Evolutionary conservation across 2,329 filamentous ascomycete species (phyloP).

Genomic region (Chalaropsis thielavioides): DNA sequence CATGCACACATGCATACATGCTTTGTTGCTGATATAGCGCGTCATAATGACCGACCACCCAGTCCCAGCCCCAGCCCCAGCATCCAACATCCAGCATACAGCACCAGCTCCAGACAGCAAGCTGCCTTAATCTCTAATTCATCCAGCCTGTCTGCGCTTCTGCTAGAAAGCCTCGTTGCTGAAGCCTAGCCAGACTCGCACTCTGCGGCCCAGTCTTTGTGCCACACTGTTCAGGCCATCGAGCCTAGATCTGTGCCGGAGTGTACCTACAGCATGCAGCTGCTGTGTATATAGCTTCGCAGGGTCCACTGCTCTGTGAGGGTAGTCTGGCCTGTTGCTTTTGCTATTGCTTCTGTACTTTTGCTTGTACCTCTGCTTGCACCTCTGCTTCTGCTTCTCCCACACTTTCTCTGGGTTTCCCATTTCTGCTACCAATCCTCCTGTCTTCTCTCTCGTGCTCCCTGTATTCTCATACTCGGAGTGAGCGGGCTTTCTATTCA

Average conservation of each 20-base stretch:
- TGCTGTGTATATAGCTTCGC: not conserved
- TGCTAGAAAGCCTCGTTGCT: not conserved
- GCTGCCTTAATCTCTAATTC: not conserved
- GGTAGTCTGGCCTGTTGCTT: not conserved
- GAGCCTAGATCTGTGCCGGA: not conserved
- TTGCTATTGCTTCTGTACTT: not conserved
- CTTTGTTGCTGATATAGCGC: not conserved
- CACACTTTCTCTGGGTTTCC: not conserved
- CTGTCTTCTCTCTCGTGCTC: not conserved
- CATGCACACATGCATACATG: not conserved
- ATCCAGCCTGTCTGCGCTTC: not conserved
- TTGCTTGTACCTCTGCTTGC: not conserved
- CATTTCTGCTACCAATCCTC: not conserved
- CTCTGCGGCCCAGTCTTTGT: not conserved
- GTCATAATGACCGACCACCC: not conserved
- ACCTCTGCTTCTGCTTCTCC: not conserved
- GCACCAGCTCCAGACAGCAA: too few relatives aligned
- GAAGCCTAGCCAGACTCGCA: not conserved
- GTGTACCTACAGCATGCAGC: not conserved
- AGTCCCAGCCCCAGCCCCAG: too few relatives aligned
- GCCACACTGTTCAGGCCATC: not conserved
- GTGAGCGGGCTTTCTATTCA: not conserved
- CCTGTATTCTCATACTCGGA: not conserved
- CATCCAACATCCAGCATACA: too few relatives aligned
- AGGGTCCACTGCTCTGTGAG: not conserved